Evolutionary conservation across 192 early-diverging fungal species (phyloP).

Genomic region (Cetraspora pellucida): DNA sequence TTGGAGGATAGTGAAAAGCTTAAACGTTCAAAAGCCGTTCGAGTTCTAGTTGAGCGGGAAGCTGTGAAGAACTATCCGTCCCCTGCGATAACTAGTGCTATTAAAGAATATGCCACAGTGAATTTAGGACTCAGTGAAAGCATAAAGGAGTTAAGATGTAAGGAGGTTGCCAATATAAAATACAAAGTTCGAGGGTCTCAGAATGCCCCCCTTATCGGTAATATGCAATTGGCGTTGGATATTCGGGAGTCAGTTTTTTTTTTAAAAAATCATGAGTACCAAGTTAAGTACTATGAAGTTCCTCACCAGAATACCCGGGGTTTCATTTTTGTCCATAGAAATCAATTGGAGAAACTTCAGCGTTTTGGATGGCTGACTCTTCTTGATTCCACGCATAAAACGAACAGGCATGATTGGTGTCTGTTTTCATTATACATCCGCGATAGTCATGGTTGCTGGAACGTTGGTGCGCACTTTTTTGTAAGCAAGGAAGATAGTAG

Average conservation of each 20-base stretch:
- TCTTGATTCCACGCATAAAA: constrained; percentile 30
- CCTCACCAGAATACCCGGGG: constrained; percentile 6
- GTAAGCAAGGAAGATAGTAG: constrained; percentile 13
- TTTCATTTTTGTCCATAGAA: constrained; percentile 12
- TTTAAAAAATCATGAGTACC: constrained; percentile 16
- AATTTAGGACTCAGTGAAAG: background rate
- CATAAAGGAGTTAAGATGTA: background rate
- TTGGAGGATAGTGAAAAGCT: background rate
- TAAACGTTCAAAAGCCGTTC: background rate
- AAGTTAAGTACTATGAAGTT: constrained; percentile 1
- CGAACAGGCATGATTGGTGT: constrained; percentile 28
- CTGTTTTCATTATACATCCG: constrained; percentile 35
- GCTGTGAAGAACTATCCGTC: constrained; percentile 10
- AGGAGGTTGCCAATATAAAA: constrained; percentile 20
- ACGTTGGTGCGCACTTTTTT: constrained; percentile 35
- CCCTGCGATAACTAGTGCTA: background rate
- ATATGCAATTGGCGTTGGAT: background rate
- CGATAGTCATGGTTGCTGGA: constrained; percentile 27
- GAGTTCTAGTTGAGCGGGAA: background rate
- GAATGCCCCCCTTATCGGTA: background rate
- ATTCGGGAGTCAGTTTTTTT: background rate
- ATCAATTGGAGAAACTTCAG: constrained; percentile 22
- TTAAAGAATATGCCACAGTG: constrained; percentile 13
- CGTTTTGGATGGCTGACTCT: constrained; percentile 33
- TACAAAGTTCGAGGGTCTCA: constrained; percentile 13